Evolutionary conservation across 2,329 filamentous ascomycete genomes (phyloP).

Genomic region (Beauveria medogensis): DNA sequence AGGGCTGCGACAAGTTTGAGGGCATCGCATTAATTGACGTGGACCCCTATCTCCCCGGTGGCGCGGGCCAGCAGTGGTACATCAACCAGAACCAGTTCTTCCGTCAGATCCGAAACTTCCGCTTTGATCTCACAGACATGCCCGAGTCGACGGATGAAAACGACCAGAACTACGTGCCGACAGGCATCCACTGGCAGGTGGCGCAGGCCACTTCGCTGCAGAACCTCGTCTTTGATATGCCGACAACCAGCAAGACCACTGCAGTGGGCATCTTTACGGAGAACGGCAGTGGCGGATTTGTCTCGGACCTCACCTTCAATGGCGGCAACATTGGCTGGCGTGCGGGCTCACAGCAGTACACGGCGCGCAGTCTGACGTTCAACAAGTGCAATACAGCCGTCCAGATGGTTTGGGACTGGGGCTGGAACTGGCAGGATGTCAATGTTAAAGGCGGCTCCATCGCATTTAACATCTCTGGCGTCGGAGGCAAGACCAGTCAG

Average conservation of each 20-base stretch:
- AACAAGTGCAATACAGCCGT: slow-evolving; percentile 54
- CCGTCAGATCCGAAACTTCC: slow-evolving; percentile 51
- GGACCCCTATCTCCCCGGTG: slow-evolving; percentile 50
- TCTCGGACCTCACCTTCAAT: slow-evolving; percentile 39
- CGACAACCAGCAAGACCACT: not conserved
- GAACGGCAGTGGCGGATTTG: slow-evolving; percentile 50
- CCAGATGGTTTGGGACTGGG: slow-evolving; percentile 62
- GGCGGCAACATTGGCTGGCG: slow-evolving; percentile 48
- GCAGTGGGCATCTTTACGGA: slow-evolving; percentile 35
- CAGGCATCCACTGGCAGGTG: slow-evolving; percentile 55
- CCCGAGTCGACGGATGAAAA: slow-evolving; percentile 29
- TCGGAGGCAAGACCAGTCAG: slow-evolving; percentile 39
- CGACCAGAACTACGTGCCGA: slow-evolving; percentile 18
- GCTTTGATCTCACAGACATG: slow-evolving; percentile 46
- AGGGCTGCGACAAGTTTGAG: slow-evolving; percentile 43
- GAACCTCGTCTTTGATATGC: slow-evolving; percentile 51
- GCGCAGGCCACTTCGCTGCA: slow-evolving; percentile 49
- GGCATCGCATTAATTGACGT: slow-evolving; percentile 67
- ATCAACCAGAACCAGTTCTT: slow-evolving; percentile 56
- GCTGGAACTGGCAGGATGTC: slow-evolving; percentile 53
- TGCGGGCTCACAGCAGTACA: slow-evolving; percentile 61
- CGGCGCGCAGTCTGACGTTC: slow-evolving; percentile 54
- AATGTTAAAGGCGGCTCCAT: slow-evolving; percentile 51
- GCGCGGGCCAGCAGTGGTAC: slow-evolving; percentile 32
- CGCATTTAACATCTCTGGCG: slow-evolving; percentile 49